phyloP scores from a whole-genome alignment of 2,329 filamentous ascomycete species.

The Arthrobotrys entomopaga region DNA sequence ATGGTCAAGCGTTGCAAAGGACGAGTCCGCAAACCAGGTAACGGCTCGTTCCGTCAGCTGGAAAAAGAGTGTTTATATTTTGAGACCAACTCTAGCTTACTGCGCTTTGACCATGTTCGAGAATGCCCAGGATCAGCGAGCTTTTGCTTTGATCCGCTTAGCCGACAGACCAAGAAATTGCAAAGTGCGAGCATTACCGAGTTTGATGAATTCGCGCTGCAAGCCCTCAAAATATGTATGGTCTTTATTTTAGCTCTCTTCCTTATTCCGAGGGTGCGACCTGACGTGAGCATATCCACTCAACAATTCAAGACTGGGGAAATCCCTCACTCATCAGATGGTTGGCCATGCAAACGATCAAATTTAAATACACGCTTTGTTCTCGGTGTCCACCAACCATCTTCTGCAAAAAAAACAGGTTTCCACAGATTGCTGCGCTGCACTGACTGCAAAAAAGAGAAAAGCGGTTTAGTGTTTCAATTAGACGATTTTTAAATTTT shows the following conservation, averaged over 20 bases:
- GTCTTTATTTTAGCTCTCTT: not conserved
- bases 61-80: not conserved
- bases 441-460: not conserved
- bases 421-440: not conserved
- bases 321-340: constrained; percentile 1
- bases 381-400: not conserved
- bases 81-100: not conserved
- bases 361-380: not conserved
- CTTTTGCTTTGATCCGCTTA: constrained; percentile 1
- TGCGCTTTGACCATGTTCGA: not conserved
- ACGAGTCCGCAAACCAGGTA: not conserved
- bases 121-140: not conserved
- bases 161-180: not conserved
- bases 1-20: no score
- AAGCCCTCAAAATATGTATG: no score
- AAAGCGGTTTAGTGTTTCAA: constrained; percentile 8
- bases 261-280: not conserved
- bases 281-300: not conserved
- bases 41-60: not conserved
- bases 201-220: not conserved
- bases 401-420: not conserved
- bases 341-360: not conserved
- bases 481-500: not conserved
- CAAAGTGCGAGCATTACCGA: not conserved
- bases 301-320: constrained; percentile 3